Conservation (phyloP, 2,329 filamentous ascomycete genomes). For the Aspergillus unguis region DNA sequence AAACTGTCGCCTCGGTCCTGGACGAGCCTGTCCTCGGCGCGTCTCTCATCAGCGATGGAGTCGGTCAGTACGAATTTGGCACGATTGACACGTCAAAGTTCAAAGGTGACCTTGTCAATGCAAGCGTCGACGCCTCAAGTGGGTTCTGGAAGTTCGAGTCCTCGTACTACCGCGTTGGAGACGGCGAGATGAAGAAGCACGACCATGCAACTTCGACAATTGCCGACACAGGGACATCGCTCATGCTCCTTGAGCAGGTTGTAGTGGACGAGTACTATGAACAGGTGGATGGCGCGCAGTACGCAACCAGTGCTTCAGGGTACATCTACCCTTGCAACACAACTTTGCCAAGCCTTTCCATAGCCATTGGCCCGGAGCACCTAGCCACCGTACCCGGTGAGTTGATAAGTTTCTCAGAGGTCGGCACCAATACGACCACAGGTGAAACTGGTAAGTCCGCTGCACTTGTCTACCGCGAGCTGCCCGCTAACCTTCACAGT, state of each 20-base stretch:
- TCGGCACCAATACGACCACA: constrained; percentile 44
- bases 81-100: constrained; percentile 64
- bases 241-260: constrained; percentile 58
- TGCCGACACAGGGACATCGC: constrained; percentile 66
- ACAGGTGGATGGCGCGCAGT: constrained; percentile 51
- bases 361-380: constrained; percentile 51
- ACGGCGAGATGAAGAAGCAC: constrained; percentile 36
- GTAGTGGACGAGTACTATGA: constrained; percentile 61
- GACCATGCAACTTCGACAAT: constrained; percentile 47
- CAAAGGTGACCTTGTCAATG: constrained; percentile 59
- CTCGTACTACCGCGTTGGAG: constrained; percentile 55
- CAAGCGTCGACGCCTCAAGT: constrained; percentile 57
- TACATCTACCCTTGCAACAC: constrained; percentile 59
- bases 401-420: constrained; percentile 55
- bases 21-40: constrained; percentile 68
- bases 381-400: constrained; percentile 54
- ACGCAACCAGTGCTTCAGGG: constrained; percentile 43
- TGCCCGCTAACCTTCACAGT: constrained; percentile 33
- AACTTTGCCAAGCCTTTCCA: constrained; percentile 52
- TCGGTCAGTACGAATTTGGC: constrained; percentile 72
- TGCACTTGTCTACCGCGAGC: neutral
- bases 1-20: constrained; percentile 62
- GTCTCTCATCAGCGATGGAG: constrained; percentile 58
- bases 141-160: constrained; percentile 70
- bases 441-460: constrained; percentile 36